Percentiles rank a stretch among this genome's conserved stretches.
phyloP scores from a whole-genome alignment of 257 asterid genomes.

The Solanum lycopersicoides region DNA sequence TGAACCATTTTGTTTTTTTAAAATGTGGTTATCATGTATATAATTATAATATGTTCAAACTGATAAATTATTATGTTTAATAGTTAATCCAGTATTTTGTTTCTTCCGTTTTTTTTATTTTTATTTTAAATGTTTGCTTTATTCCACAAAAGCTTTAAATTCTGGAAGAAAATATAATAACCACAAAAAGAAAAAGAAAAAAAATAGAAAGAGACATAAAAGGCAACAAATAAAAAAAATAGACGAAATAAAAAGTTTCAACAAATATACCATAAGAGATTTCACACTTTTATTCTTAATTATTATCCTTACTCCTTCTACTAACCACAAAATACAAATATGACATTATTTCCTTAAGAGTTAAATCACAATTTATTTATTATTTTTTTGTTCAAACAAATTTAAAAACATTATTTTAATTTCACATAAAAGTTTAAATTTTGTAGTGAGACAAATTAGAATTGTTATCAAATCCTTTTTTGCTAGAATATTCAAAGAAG shows the following conservation, averaged over 20 bases:
- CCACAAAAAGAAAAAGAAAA: neutral
- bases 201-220: neutral
- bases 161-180: neutral
- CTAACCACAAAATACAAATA: neutral
- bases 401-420: neutral
- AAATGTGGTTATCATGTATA: too few relatives aligned
- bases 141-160: too few relatives aligned
- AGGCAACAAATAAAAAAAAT: neutral
- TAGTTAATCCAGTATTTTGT: too few relatives aligned
- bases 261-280: neutral
- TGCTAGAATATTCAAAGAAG: slow-evolving; percentile 5
- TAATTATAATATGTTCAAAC: too few relatives aligned
- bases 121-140: too few relatives aligned
- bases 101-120: too few relatives aligned
- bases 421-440: slow-evolving; percentile 9
- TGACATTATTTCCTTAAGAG: neutral
- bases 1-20: too few relatives aligned
- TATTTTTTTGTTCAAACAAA: neutral
- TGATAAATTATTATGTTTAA: too few relatives aligned
- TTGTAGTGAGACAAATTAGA: slow-evolving; percentile 34
- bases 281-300: neutral
- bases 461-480: slow-evolving; percentile 47
- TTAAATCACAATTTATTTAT: neutral
- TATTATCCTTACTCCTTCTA: neutral
- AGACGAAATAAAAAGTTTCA: neutral